Evolutionary conservation across 352 stramenopile species (phyloP).

Genomic region (Globisporangium cederbergense): DNA sequence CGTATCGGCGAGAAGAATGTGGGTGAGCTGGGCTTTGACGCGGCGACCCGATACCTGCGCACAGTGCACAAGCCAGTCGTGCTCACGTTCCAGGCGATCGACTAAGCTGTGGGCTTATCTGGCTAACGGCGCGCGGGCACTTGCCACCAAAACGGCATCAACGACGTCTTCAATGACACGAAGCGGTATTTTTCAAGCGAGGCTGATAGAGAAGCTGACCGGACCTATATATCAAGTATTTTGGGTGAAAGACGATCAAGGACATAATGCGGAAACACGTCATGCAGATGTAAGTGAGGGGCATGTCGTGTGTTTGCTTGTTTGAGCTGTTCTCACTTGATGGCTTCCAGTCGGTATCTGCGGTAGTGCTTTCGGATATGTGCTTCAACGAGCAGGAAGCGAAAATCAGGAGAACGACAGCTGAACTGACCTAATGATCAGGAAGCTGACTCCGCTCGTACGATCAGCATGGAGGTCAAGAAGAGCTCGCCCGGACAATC

Average conservation of each 20-base stretch:
- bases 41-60: conserved; percentile 63
- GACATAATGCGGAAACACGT: background rate
- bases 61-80: conserved; percentile 73
- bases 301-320: background rate
- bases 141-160: background rate
- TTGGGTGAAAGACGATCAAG: background rate
- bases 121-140: background rate
- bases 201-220: conserved; percentile 5
- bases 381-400: background rate
- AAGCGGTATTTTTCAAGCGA: background rate
- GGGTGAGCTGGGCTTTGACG: conserved; percentile 67
- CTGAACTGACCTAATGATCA: background rate
- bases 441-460: background rate
- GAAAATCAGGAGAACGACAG: background rate
- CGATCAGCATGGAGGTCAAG: background rate
- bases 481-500: background rate
- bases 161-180: background rate
- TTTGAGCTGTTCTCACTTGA: background rate
- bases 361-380: background rate
- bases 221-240: conserved; percentile 11
- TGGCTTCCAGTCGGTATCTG: background rate
- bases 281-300: background rate
- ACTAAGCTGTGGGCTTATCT: conserved; percentile 22
- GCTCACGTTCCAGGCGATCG: conserved; percentile 77
- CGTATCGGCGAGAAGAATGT: conserved; percentile 75